Evolutionary conservation across 2,329 filamentous ascomycete genomes (phyloP).

Genomic region (Tricladium varicosporioides): DNA sequence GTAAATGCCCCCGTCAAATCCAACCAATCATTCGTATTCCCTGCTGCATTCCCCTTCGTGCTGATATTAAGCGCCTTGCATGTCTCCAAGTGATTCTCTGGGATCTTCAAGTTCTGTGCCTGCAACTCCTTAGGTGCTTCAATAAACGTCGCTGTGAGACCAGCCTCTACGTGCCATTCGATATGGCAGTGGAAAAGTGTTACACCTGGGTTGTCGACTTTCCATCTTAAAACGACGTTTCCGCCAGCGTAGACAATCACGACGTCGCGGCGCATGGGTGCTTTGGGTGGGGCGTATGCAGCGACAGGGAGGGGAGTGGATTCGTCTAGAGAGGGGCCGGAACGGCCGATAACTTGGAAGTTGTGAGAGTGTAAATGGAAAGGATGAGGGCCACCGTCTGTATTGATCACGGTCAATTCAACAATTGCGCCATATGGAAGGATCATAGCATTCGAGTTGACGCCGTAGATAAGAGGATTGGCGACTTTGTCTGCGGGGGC

Average conservation of each 20-base stretch:
- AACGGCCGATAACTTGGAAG: background rate
- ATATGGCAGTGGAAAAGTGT: slow-evolving; percentile 70
- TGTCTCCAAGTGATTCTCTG: background rate
- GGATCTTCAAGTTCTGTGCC: background rate
- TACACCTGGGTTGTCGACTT: slow-evolving; percentile 63
- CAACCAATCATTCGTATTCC: slow-evolving; percentile 49
- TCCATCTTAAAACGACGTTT: slow-evolving; percentile 62
- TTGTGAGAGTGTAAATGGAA: background rate
- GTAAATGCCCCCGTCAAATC: slow-evolving; percentile 49
- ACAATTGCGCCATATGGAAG: slow-evolving; percentile 25
- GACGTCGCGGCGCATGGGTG: slow-evolving; percentile 53
- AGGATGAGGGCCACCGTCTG: background rate
- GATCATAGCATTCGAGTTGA: background rate
- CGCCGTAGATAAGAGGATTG: slow-evolving; percentile 59
- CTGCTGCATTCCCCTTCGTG: slow-evolving; percentile 56
- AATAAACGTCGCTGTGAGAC: slow-evolving; percentile 25
- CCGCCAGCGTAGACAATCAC: slow-evolving; percentile 64
- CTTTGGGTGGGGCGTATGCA: background rate
- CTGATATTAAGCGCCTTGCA: slow-evolving; percentile 39
- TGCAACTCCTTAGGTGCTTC: slow-evolving; percentile 24
- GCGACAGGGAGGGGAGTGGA: background rate
- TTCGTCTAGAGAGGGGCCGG: background rate
- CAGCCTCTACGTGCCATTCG: slow-evolving; percentile 45
- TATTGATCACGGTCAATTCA: background rate
- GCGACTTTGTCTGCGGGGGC: slow-evolving; percentile 44